A percentile compares a stretch with the other conserved stretches of the same genome.
These are phyloP conservation scores for Teratosphaeria epicoccoides DNA, from an alignment of 2,329 filamentous ascomycete species.

Conservation along the genomic window DNA sequence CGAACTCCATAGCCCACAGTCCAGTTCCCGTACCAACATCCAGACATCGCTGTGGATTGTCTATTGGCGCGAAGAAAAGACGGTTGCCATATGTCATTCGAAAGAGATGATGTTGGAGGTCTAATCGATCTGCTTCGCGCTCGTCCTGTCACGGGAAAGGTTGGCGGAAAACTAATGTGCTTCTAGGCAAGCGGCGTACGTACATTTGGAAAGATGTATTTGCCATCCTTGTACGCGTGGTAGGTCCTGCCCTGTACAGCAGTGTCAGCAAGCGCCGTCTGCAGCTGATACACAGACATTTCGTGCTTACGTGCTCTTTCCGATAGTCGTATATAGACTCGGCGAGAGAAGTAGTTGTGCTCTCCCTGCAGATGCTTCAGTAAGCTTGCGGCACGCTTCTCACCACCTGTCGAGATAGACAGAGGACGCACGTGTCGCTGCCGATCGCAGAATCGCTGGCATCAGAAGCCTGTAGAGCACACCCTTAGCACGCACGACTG, in stretches of 20 bases:
- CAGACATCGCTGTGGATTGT: conserved; percentile 33
- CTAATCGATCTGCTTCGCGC: conserved; percentile 28
- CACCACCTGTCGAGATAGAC: background rate
- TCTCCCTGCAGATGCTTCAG: conserved; percentile 16
- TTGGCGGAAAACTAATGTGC: background rate
- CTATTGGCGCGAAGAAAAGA: conserved; percentile 37
- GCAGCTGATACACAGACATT: background rate
- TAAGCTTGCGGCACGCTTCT: conserved; percentile 5
- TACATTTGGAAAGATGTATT: conserved; percentile 32
- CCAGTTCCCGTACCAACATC: conserved; percentile 45
- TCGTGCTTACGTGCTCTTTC: conserved; percentile 22
- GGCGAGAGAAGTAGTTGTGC: conserved; percentile 24
- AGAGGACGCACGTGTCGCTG: conserved; percentile 22
- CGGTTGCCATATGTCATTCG: conserved; percentile 38
- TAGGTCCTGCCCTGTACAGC: background rate
- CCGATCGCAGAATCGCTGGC: conserved; percentile 28
- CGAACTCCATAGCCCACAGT: conserved; percentile 48
- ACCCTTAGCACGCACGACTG: conserved; percentile 7
- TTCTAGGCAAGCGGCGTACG: conserved; percentile 8
- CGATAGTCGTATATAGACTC: conserved; percentile 29
- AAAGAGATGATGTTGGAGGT: conserved; percentile 35
- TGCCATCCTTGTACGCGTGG: conserved; percentile 29
- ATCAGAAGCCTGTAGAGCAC: conserved; percentile 16
- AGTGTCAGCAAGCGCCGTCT: conserved; percentile 1
- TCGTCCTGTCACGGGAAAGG: conserved; percentile 6